phyloP scores from a whole-genome alignment of 805 yeast species.

The Wickerhamiella sergipiensis region DNA sequence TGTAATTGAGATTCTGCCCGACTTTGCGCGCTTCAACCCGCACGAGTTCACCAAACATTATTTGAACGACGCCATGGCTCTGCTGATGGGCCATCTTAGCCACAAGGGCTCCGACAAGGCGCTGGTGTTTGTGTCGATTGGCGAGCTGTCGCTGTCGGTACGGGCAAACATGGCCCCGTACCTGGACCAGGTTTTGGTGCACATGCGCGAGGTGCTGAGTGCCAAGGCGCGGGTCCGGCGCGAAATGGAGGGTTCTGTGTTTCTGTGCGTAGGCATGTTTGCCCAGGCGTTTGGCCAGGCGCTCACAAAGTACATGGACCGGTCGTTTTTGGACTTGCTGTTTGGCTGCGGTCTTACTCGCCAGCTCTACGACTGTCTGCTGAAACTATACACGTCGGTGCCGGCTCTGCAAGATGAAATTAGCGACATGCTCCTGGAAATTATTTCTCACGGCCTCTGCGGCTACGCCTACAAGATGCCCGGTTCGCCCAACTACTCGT shows the following conservation, averaged over 20 bases:
- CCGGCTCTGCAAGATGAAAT: slow-evolving; percentile 70
- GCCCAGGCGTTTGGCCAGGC: slow-evolving; percentile 90
- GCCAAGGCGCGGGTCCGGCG: slow-evolving; percentile 46
- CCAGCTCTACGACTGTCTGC: slow-evolving; percentile 64
- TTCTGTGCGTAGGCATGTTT: slow-evolving; percentile 75
- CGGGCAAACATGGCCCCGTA: slow-evolving; percentile 78
- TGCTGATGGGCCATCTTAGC: slow-evolving; percentile 58
- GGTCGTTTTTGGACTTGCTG: slow-evolving; percentile 66
- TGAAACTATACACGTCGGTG: slow-evolving; percentile 51
- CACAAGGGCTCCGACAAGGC: slow-evolving; percentile 66
- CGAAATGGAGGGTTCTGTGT: slow-evolving; percentile 72
- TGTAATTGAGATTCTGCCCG: slow-evolving; percentile 71
- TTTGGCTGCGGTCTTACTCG: slow-evolving; percentile 74
- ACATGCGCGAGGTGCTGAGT: slow-evolving; percentile 63
- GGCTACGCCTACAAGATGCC: slow-evolving; percentile 76
- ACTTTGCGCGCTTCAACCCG: slow-evolving; percentile 66
- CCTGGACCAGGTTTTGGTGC: slow-evolving; percentile 73
- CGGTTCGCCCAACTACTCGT: slow-evolving; percentile 61
- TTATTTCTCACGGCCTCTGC: slow-evolving; percentile 60
- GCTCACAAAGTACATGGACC: slow-evolving; percentile 72
- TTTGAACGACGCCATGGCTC: slow-evolving; percentile 63
- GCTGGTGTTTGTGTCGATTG: slow-evolving; percentile 66
- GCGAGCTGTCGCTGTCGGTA: slow-evolving; percentile 65
- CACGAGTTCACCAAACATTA: slow-evolving; percentile 64
- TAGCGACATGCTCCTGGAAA: slow-evolving; percentile 54